A percentile compares a stretch with the other conserved stretches of the same genome.
phyloP scores from a whole-genome alignment of 176 grass and related monocot genomes.

The Rhipidocladum racemiflorum region DNA sequence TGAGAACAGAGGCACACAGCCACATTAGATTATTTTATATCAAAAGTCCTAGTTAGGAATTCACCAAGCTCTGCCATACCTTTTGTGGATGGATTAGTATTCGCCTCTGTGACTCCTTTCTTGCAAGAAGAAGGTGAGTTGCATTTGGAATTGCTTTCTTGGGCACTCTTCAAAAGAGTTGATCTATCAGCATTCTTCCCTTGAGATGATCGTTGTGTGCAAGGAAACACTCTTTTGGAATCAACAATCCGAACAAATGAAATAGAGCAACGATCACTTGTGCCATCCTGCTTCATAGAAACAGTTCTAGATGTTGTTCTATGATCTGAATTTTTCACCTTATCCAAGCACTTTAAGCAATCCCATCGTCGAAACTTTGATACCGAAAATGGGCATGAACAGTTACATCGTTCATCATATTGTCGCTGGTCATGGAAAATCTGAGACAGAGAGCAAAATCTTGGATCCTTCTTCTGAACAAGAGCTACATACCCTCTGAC shows the following conservation, averaged over 20 bases:
- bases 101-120: not conserved
- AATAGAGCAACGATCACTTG: conserved; percentile 49
- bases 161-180: conserved; percentile 13
- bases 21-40: not conserved
- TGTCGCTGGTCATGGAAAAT: conserved; percentile 38
- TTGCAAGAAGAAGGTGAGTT: conserved; percentile 23
- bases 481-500: conserved; percentile 62
- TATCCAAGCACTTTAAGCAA: conserved; percentile 55
- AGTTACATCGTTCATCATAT: not conserved
- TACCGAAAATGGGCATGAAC: conserved; percentile 21
- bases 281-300: conserved; percentile 22
- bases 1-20: not conserved
- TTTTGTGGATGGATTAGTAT: conserved; percentile 22
- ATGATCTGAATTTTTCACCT: conserved; percentile 15
- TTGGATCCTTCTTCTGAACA: conserved; percentile 42
- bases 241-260: conserved; percentile 45
- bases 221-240: conserved; percentile 31
- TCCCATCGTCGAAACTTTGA: conserved; percentile 63
- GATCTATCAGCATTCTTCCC: conserved; percentile 28
- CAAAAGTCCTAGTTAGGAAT: not conserved
- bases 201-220: conserved; percentile 34
- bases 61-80: conserved; percentile 35
- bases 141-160: conserved; percentile 41
- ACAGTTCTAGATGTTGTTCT: conserved; percentile 20
- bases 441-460: conserved; percentile 44